Conservation (phyloP, 495 filamentous ascomycete species). For the Lentithecium fluviatile region DNA sequence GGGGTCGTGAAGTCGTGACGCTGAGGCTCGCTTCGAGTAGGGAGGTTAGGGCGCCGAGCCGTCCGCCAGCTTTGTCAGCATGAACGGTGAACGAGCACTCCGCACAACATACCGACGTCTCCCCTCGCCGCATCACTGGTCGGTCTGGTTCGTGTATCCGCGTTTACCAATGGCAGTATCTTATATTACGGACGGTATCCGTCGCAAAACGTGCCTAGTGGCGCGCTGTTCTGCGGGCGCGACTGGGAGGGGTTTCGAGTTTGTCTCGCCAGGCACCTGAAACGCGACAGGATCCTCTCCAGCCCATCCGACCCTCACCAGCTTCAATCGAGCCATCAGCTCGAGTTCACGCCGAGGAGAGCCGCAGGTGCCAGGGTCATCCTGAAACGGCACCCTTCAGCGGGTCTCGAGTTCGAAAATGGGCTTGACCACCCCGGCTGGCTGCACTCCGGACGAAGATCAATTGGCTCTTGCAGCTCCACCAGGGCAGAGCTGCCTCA, state of each 20-base stretch:
- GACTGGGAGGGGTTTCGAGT: too few relatives aligned
- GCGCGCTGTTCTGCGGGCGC: too few relatives aligned
- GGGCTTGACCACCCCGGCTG: constrained; percentile 25
- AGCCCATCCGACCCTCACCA: background rate
- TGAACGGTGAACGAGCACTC: too few relatives aligned
- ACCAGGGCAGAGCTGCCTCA: constrained; percentile 16
- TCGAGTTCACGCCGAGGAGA: constrained; percentile 17
- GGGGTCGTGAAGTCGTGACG: constrained; percentile 6
- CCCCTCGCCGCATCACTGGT: too few relatives aligned
- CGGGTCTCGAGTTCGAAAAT: constrained; percentile 33
- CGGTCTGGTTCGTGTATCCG: too few relatives aligned
- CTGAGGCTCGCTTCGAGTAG: background rate
- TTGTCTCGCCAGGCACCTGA: too few relatives aligned
- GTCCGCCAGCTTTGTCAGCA: too few relatives aligned
- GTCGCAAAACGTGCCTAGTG: too few relatives aligned
- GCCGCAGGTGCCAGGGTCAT: constrained; percentile 4
- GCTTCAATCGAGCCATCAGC: constrained; percentile 9
- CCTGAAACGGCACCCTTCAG: constrained; percentile 29
- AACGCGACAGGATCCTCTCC: background rate
- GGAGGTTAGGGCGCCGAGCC: too few relatives aligned
- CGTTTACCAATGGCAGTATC: too few relatives aligned
- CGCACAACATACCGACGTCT: too few relatives aligned
- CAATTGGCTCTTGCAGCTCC: constrained; percentile 16
- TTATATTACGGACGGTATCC: too few relatives aligned
- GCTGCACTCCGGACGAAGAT: constrained; percentile 22